phyloP scores from a whole-genome alignment of 2,329 filamentous ascomycete species.

The Rhexocercosporidium sp. region DNA sequence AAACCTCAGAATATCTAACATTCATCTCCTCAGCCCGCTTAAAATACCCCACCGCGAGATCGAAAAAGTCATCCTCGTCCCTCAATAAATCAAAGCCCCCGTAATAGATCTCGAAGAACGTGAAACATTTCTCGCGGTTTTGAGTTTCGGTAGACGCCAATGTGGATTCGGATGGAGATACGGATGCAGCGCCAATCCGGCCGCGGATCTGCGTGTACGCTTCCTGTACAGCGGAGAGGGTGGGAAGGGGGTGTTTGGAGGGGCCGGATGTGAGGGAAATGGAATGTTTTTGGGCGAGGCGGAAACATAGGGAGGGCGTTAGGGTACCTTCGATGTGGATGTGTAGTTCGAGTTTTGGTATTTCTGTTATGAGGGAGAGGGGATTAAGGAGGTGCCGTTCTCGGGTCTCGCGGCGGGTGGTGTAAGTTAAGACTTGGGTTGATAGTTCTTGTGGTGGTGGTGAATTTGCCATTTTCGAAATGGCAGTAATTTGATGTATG shows the following conservation, averaged over 20 bases:
- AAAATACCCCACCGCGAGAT: constrained; percentile 74
- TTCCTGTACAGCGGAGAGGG: constrained; percentile 20
- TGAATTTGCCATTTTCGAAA: too few species aligned
- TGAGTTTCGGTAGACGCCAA: too few species aligned
- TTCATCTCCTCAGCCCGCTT: constrained; percentile 64
- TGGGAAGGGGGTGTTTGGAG: constrained; percentile 18
- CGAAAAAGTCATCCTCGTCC: constrained; percentile 68
- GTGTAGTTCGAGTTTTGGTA: constrained; percentile 83
- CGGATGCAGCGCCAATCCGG: constrained; percentile 27
- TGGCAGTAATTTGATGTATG: too few species aligned
- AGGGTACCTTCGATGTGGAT: constrained; percentile 79
- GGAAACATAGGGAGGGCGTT: constrained; percentile 70
- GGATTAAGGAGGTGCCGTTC: constrained; percentile 15
- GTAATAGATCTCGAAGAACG: constrained; percentile 77
- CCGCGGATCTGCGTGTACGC: constrained; percentile 28
- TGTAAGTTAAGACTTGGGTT: constrained; percentile 16
- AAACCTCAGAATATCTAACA: constrained; percentile 74
- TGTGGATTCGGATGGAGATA: too few species aligned
- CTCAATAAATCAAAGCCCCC: constrained; percentile 72
- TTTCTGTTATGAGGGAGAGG: constrained; percentile 58
- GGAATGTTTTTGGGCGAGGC: constrained; percentile 67
- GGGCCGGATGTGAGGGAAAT: constrained; percentile 36
- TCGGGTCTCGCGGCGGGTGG: constrained; percentile 24
- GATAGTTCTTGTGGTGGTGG: background rate
- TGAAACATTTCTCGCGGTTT: constrained; percentile 21